phyloP scores from a whole-genome alignment of 495 filamentous ascomycete species.

The Cercophora scortea region DNA sequence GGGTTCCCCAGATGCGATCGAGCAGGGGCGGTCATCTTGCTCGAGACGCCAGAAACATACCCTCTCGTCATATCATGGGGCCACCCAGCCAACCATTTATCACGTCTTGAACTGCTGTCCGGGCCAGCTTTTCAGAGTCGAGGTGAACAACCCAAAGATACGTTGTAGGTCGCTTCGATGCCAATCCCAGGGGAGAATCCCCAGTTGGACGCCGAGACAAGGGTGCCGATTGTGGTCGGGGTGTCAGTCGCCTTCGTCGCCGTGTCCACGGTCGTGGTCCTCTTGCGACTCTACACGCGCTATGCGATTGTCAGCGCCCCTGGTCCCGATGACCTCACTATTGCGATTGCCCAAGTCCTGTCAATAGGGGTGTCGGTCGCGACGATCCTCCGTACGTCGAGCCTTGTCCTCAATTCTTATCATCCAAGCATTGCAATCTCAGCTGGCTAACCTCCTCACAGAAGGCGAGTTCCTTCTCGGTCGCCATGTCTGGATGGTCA shows the following conservation, averaged over 20 bases:
- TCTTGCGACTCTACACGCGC: constrained; percentile 13
- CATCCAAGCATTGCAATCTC: neutral
- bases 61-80: too few relatives aligned
- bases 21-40: too few relatives aligned
- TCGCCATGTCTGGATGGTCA: constrained; percentile 14
- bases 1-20: too few relatives aligned
- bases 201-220: constrained; percentile 7
- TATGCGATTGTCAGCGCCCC: constrained; percentile 8
- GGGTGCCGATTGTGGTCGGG: constrained; percentile 10
- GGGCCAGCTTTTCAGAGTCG: too few relatives aligned
- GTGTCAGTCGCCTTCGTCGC: constrained; percentile 9
- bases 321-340: constrained; percentile 14
- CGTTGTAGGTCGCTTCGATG: neutral
- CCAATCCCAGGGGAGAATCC: neutral
- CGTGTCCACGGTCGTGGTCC: constrained; percentile 7
- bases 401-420: neutral
- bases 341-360: constrained; percentile 13
- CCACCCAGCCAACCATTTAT: too few relatives aligned
- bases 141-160: too few relatives aligned
- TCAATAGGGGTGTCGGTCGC: constrained; percentile 9
- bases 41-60: too few relatives aligned
- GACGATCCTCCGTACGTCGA: constrained; percentile 11
- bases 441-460: neutral
- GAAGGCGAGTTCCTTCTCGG: constrained; percentile 12
- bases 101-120: too few relatives aligned